Conservation (phyloP, 805 yeast genomes). For the Ogataea pini region DNA sequence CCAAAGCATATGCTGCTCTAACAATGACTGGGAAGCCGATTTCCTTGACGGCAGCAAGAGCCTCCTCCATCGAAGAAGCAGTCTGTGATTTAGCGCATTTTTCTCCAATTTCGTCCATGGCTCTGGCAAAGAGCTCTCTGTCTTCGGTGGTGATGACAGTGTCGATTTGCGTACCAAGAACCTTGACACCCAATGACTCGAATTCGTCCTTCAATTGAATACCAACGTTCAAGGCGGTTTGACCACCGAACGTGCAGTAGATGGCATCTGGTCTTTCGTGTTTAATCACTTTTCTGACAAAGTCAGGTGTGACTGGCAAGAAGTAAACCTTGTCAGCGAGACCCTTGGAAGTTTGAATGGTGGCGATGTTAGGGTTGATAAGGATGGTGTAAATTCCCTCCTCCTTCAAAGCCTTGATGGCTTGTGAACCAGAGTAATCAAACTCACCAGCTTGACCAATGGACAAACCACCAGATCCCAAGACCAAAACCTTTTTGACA, state of each 20-base stretch:
- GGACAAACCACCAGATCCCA: slow-evolving; percentile 97
- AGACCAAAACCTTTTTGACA: slow-evolving; percentile 87
- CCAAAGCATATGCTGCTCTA: slow-evolving; percentile 95
- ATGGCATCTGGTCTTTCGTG: slow-evolving; percentile 97
- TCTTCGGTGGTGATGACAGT: slow-evolving; percentile 98
- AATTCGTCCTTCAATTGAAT: slow-evolving; percentile 94
- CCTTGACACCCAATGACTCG: slow-evolving; percentile 87
- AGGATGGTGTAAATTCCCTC: slow-evolving; percentile 95
- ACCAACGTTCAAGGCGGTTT: slow-evolving; percentile 96
- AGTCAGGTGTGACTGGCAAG: slow-evolving; percentile 96
- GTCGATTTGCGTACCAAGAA: slow-evolving; percentile 93
- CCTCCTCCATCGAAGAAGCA: slow-evolving; percentile 78
- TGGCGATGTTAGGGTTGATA: slow-evolving; percentile 97
- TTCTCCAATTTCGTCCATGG: slow-evolving; percentile 93
- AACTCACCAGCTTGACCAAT: slow-evolving; percentile 99
- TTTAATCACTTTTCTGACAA: slow-evolving; percentile 91
- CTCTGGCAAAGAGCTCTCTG: slow-evolving; percentile 90
- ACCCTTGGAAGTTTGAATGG: slow-evolving; percentile 97
- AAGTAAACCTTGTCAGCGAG: slow-evolving; percentile 97
- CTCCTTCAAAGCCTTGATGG: slow-evolving; percentile 96
- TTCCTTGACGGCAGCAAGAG: slow-evolving; percentile 76
- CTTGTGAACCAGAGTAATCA: slow-evolving; percentile 98
- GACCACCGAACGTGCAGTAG: slow-evolving; percentile 97
- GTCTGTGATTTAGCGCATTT: slow-evolving; percentile 94
- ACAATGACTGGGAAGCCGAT: slow-evolving; percentile 95